Base-by-base conservation (phyloP, 2,329 filamentous ascomycete species). In the Hypoxylon sp. region DNA sequence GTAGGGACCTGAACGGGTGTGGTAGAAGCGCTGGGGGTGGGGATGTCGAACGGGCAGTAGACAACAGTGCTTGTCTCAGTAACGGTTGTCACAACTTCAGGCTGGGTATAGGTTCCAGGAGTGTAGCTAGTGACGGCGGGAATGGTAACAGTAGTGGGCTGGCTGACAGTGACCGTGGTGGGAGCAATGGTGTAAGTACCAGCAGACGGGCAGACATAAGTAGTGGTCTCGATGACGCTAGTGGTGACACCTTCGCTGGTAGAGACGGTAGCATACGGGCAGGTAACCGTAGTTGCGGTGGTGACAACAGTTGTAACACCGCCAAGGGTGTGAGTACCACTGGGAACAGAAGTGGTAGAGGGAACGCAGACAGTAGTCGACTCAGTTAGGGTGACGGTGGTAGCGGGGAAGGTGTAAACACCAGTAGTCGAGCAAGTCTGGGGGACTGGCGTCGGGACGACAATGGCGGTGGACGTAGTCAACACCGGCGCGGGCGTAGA, bases 121-220 rank as follows among this genome's bases (percentile, higher is more conserved):
- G 81, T 81, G 80, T 89, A 89, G 75, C 83, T 87, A 71, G 87
- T 87, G 59, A 91, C 86, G 65, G 86, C 86, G 56, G 91, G 91
- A 81, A 90, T 90, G 75, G 89, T 86, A 62, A 90, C 82, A 71
- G 85, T 82, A 55, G 84, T 85, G 65, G 84, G 84, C 73, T 82
- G 80, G 63, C 83, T 80, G 72, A 89, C 84, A 34, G 83, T 84
- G 72, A 89, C 91, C 77, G 89, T 91, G 77, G 85, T 85, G 63
- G 91, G 89, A 72, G 85, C 89, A 74, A 94, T 89, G 77, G 90
- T 93, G 86, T 93, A 94, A 63, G 90, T 93, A 79, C 91, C 91
- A 75, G 90, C 84, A 53, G 83, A 84, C 68, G 91, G 90, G 89
- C 91, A 93, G 76, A 91, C 86, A 77, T 90, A 93, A 76, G 89